Base-by-base conservation (phyloP, 257 asterid genomes). In the Lycium ferocissimum region DNA sequence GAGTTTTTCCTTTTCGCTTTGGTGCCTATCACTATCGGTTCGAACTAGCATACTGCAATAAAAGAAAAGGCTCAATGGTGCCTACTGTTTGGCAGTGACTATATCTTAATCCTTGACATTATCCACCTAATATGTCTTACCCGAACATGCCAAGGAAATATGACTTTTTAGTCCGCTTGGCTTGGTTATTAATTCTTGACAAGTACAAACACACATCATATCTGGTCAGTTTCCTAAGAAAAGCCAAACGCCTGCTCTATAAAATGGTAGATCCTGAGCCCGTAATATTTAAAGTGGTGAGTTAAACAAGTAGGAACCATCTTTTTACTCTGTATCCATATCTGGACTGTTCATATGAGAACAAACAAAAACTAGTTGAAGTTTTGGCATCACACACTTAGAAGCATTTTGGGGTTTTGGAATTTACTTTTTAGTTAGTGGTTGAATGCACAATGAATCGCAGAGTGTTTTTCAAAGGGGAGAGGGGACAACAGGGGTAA, bases 231-330 rank as follows among this genome's bases (percentile, higher is more conserved):
- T 40, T 70, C 79, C 56, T 40, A 70, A 38, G 33, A 40, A 70
- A 70, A 70, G 54, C 33, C 26, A 8, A 70, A 35, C 7, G 51
- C 76, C 51, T 69, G 76, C 54, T 70, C 79, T 40, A 70, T 40
- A 70, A 70, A 70, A 40, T 7, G 54, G 54, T 70, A 70, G 79
- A 49, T 70, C 79, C 54, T 70, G 33, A 17, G 1, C 35, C 4
- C 35, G 38, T 33, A 70, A 70, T 33, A 40, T 40, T 40, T 70
- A 15, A 33, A 40, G 40, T 70, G 79, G 54, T 17, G 79, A 40
- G 79, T 70, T 40, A 11, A 70, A 70, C 79, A 70, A 70, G 79
- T 70, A 70, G 9, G 79, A 70, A 18, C 35, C 56, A 70, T 70
- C 56, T 40, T 40, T 69, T 70, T 18, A 70, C 79, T 40, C 56